These are phyloP conservation scores for Litsea cubeba DNA, from an alignment of 164 flowering plant genomes.

Conservation along the genomic window DNA sequence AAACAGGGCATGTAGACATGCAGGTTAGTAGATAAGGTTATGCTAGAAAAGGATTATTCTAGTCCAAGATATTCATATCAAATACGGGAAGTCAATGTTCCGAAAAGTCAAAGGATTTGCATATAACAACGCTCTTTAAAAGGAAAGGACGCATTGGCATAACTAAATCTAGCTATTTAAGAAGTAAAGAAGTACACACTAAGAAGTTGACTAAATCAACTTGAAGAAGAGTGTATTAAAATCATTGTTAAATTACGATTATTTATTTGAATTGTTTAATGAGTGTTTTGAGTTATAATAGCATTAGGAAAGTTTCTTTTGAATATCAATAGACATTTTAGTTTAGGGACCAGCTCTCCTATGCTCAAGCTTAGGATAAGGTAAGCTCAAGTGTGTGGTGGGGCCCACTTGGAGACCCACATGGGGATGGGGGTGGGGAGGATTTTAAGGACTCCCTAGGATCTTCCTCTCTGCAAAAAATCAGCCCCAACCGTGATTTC, in stretches of 20 bases:
- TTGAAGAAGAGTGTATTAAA: not conserved
- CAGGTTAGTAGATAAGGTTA: not conserved
- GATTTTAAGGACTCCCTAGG: too few relatives aligned
- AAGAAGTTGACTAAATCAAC: not conserved
- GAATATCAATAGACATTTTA: too few relatives aligned
- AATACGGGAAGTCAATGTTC: not conserved
- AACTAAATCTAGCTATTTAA: not conserved
- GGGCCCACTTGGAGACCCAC: too few relatives aligned
- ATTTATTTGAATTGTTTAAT: too few relatives aligned
- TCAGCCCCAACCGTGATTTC: too few relatives aligned
- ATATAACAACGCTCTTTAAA: not conserved
- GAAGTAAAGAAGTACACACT: not conserved
- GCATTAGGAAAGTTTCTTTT: too few relatives aligned
- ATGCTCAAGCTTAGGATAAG: too few relatives aligned
- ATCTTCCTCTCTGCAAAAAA: too few relatives aligned
- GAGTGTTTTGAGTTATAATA: too few relatives aligned
- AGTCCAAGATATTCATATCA: not conserved
- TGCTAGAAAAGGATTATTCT: not conserved
- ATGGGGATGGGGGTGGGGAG: too few relatives aligned
- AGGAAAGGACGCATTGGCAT: not conserved
- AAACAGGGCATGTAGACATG: not conserved
- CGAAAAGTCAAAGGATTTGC: not conserved
- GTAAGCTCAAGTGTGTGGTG: too few relatives aligned
- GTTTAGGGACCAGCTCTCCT: too few relatives aligned
- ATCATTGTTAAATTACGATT: not conserved